Conservation (phyloP, 345 rosid species). For the Syzygium aromaticum region DNA sequence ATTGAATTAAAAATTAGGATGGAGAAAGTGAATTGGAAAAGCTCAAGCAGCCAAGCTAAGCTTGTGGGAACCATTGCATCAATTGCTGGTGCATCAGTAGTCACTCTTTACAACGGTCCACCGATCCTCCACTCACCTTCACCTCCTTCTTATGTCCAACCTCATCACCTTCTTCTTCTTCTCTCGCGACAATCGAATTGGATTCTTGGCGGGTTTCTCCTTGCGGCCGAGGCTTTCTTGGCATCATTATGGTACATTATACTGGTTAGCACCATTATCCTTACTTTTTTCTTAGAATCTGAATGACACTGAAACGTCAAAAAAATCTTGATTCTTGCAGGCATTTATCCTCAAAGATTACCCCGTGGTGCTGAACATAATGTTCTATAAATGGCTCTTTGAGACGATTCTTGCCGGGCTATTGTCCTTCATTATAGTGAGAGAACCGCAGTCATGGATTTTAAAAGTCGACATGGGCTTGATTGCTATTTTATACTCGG, state of each 20-base stretch:
- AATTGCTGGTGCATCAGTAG: slow-evolving; percentile 32
- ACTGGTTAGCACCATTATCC: slow-evolving; percentile 12
- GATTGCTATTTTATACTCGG: slow-evolving; percentile 30
- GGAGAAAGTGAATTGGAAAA: slow-evolving; percentile 28
- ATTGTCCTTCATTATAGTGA: slow-evolving; percentile 18
- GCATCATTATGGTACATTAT: slow-evolving; percentile 27
- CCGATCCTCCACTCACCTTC: slow-evolving; percentile 2
- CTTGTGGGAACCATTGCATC: slow-evolving; percentile 26
- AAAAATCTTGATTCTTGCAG: neutral
- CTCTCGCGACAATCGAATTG: slow-evolving; percentile 11
- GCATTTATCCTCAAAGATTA: slow-evolving; percentile 14
- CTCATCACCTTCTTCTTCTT: neutral
- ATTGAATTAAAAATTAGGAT: slow-evolving; percentile 6
- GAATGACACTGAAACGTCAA: neutral
- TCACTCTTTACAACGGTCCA: slow-evolving; percentile 35
- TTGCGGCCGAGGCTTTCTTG: slow-evolving; percentile 20
- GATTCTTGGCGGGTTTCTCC: slow-evolving; percentile 34
- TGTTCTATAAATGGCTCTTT: slow-evolving; percentile 33
- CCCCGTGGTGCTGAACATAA: slow-evolving; percentile 27
- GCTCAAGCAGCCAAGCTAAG: slow-evolving; percentile 24
- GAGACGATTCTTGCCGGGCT: slow-evolving; percentile 33
- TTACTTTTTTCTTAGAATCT: neutral
- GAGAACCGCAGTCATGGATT: slow-evolving; percentile 32
- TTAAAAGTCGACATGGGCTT: slow-evolving; percentile 13
- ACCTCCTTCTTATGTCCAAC: neutral